phyloP scores from a whole-genome alignment of 2,329 filamentous ascomycete species.

The Helotiales sp. region DNA sequence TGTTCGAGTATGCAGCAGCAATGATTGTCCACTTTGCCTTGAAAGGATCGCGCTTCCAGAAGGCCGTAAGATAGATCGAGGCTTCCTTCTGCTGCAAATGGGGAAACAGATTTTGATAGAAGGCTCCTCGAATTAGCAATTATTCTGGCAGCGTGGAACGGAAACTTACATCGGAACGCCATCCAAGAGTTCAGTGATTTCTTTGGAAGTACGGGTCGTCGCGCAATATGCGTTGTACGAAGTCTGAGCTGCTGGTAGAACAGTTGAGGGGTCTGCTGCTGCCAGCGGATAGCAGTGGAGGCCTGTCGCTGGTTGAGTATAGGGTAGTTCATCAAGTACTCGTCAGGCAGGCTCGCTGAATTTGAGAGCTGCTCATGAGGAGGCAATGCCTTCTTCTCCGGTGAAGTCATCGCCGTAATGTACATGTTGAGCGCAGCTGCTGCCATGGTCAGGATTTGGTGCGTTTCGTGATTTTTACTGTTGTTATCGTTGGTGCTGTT shows the following conservation, averaged over 20 bases:
- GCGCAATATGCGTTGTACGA: background rate
- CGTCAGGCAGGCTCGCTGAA: background rate
- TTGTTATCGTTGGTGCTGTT: no score
- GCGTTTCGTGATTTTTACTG: no score
- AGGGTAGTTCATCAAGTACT: background rate
- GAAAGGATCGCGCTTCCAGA: slow-evolving; percentile 35
- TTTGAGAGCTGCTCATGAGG: background rate
- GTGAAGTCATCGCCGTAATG: slow-evolving; percentile 3
- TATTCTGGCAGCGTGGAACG: background rate
- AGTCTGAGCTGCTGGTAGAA: slow-evolving; percentile 1
- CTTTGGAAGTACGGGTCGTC: background rate
- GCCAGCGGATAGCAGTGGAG: background rate
- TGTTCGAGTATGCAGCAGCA: slow-evolving; percentile 33
- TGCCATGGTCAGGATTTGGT: background rate
- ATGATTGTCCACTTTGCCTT: slow-evolving; percentile 35
- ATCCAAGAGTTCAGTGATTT: slow-evolving; percentile 11
- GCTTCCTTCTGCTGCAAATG: slow-evolving; percentile 32
- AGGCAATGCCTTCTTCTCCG: background rate
- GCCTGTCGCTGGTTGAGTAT: background rate
- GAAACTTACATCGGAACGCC: slow-evolving; percentile 5
- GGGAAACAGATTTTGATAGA: slow-evolving; percentile 19
- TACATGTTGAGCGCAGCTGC: background rate
- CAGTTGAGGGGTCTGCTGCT: background rate
- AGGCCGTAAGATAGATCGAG: slow-evolving; percentile 27
- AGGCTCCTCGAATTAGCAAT: slow-evolving; percentile 10